Evolutionary conservation across 768 basidiomycete species (phyloP), one percentile per base, ranked within the genome.

Genomic region (Pleurotus ostreatus): DNA sequence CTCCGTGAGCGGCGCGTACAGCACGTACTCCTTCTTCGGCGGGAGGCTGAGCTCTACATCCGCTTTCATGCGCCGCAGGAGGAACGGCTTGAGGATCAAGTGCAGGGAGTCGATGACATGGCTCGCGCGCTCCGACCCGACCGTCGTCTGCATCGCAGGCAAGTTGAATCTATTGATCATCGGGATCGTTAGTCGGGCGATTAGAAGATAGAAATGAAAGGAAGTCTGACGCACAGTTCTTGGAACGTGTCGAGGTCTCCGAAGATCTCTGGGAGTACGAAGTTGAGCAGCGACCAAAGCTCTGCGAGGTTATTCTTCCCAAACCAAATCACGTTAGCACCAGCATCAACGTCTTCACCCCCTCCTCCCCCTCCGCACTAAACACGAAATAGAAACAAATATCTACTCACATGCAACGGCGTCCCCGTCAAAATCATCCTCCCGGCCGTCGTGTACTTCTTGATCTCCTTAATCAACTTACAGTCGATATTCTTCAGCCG

Each of bases 381-480:
- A 20, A 20, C 20, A 2, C 2, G 2, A 20, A 20, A 20, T 2
- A 20, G 20, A 20, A 20, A 20, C 20, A 2, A 20, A 20, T 2
- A 20, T 20, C 26, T 38, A 71, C 85, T 55, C 58, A 94, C 95
- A 71, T 98, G 95, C 38, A 99, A 72, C 5, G 97, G 97, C 15
- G 97, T 99, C 26, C 97, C 97, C 0, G 95, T 98, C 59, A 99
- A 71, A 57, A 99, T 89, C 83, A 98, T 89, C 46, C 97, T 77
- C 41, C 93, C 92, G 0, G 89, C 92, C 54, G 86, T 86, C 1
- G 76, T 74, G 66, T 94, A 94, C 63, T 84, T 83, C 73, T 94
- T 95, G 62, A 99, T 88, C 69, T 96, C 93, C 57, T 80, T 79
- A 71, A 98, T 91, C 13, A 98, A 81, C 73, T 83, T 88, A 70